Base-by-base conservation (phyloP, 345 rosid genomes). In the Salix viminalis region DNA sequence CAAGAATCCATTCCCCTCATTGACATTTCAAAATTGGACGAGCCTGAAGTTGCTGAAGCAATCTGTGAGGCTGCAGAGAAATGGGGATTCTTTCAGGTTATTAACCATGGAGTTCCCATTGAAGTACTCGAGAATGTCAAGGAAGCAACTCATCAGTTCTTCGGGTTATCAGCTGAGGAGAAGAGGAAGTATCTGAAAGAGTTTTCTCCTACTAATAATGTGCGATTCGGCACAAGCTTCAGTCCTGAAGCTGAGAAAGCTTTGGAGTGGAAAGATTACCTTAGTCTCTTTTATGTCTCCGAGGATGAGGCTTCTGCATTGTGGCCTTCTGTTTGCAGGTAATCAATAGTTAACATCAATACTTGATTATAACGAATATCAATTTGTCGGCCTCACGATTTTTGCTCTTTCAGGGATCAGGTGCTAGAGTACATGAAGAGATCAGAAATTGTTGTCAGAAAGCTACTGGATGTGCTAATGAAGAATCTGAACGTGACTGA, bases 231-330 rank as follows among this genome's bases (percentile, higher is more conserved):
- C 4, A 80, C 87, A 0, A 85, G 88, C 76, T 84, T 86, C 23
- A 78, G 80, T 65, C 85, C 89, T 75, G 71, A 62, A 21, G 87
- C 79, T 1, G 91, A 86, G 79, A 80, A 78, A 73, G 88, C 87
- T 68, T 75, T 89, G 4, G 88, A 86, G 79, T 86, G 87, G 90
- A 87, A 87, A 80, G 92, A 89, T 75, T 87, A 80, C 39, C 87
- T 84, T 4, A 86, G 92, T 72, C 84, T 84, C 77, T 79, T 85
- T 77, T 87, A 82, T 42, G 86, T 84, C 46, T 85, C 90, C 10
- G 85, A 84, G 7, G 85, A 81, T 8, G 86, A 84, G 67, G 83
- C 88, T 54, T 72, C 82, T 50, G 76, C 86, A 66, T 66, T 79
- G 5, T 82, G 89, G 89, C 90, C 89, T 79, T 71, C 82, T 60